phyloP scores from a whole-genome alignment of 805 yeast genomes.

The Candida verbasci region DNA sequence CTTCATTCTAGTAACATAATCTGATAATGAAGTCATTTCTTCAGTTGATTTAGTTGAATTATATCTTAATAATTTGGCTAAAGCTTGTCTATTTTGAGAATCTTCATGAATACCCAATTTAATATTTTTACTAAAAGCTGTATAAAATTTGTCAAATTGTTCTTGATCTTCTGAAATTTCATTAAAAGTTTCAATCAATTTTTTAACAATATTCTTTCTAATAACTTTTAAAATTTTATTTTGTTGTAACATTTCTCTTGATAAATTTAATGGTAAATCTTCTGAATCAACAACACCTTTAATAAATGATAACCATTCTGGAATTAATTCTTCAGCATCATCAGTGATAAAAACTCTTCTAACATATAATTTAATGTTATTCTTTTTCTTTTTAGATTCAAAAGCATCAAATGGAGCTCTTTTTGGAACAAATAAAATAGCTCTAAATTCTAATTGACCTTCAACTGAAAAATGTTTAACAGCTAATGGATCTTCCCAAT shows the following conservation, averaged over 20 bases:
- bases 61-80: slow-evolving; percentile 95
- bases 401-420: slow-evolving; percentile 99
- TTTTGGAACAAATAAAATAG: slow-evolving; percentile 94
- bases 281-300: slow-evolving; percentile 99
- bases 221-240: slow-evolving; percentile 99
- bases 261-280: slow-evolving; percentile 98
- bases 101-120: slow-evolving; percentile 99
- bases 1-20: slow-evolving; percentile 99
- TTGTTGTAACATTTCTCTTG: slow-evolving; percentile 99
- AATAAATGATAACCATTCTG: slow-evolving; percentile 97
- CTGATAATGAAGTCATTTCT: slow-evolving; percentile 90
- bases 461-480: slow-evolving; percentile 99
- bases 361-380: slow-evolving; percentile 96
- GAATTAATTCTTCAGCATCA: slow-evolving; percentile 98
- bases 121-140: slow-evolving; percentile 96
- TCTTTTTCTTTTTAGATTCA: slow-evolving; percentile 98
- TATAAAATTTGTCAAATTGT: slow-evolving; percentile 97
- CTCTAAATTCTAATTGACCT: slow-evolving; percentile 99
- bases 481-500: slow-evolving; percentile 99
- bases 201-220: slow-evolving; percentile 98
- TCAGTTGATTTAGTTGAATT: slow-evolving; percentile 94
- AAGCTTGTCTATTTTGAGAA: slow-evolving; percentile 91
- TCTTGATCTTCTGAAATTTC: slow-evolving; percentile 99
- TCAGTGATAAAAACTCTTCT: slow-evolving; percentile 99
- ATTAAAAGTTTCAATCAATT: slow-evolving; percentile 95